A percentile compares a stretch with the other conserved stretches of the same genome.
phyloP scores from a whole-genome alignment of 169 alveolate species.

The Amoebophrya sp. region DNA sequence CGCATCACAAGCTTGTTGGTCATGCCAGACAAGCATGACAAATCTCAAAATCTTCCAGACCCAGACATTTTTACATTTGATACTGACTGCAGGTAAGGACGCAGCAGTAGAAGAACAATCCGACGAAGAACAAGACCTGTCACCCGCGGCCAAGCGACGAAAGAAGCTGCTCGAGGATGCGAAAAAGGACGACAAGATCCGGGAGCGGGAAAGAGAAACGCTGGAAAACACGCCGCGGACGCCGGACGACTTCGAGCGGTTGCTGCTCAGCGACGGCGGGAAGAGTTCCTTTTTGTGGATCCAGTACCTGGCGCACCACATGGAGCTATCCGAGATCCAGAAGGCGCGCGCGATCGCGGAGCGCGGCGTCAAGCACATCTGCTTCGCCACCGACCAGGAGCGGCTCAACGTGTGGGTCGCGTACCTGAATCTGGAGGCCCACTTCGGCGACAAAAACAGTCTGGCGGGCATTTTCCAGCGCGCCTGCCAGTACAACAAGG shows the following conservation, averaged over 20 bases:
- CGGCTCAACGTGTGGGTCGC: conserved; percentile 2
- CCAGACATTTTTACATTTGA: too few species aligned
- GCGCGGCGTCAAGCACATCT: conserved; percentile 19
- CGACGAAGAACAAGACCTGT: background rate
- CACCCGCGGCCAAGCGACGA: background rate
- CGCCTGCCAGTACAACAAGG: conserved; percentile 20
- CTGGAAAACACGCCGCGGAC: background rate
- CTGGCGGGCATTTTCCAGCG: background rate
- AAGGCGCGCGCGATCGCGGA: background rate
- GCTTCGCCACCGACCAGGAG: background rate
- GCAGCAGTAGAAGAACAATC: background rate
- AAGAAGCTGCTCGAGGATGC: conserved; percentile 6
- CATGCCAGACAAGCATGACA: too few species aligned
- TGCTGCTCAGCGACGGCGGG: background rate
- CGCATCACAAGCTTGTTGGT: too few species aligned
- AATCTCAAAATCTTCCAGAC: too few species aligned
- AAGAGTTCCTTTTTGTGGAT: background rate
- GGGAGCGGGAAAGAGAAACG: background rate
- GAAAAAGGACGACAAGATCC: background rate
- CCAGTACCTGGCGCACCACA: background rate
- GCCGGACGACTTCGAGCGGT: conserved; percentile 11
- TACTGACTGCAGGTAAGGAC: too few species aligned
- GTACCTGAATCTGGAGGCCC: background rate
- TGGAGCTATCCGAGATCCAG: background rate
- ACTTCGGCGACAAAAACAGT: background rate